A percentile compares a stretch with the other conserved stretches of the same genome.
Evolutionary conservation across 768 basidiomycete species (phyloP).

Genomic region (Termitomyces sp.): DNA sequence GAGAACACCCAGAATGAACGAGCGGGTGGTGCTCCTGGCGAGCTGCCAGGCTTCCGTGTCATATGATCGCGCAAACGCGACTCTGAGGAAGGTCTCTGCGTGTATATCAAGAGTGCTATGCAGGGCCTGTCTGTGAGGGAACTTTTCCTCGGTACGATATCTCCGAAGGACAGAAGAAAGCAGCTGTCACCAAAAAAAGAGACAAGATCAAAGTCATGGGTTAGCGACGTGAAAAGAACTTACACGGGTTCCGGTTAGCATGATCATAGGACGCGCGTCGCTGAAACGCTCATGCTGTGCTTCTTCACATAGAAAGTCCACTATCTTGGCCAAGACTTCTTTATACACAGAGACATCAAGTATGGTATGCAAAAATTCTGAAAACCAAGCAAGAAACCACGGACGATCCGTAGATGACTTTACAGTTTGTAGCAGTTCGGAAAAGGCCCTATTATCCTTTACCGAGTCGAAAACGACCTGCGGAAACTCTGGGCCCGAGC

Average conservation of each 20-base stretch:
- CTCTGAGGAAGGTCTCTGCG: slow-evolving; percentile 27
- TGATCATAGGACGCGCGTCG: slow-evolving; percentile 50
- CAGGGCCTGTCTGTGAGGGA: slow-evolving; percentile 17
- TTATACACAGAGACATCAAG: slow-evolving; percentile 41
- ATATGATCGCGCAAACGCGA: slow-evolving; percentile 31
- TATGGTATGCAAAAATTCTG: slow-evolving; percentile 55
- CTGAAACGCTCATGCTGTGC: slow-evolving; percentile 73
- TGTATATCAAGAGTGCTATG: slow-evolving; percentile 33
- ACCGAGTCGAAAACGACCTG: slow-evolving; percentile 77
- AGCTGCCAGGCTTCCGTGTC: slow-evolving; percentile 27
- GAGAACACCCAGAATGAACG: slow-evolving; percentile 27
- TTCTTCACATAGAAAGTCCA: slow-evolving; percentile 74
- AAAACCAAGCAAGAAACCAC: slow-evolving; percentile 61
- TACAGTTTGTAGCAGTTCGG: slow-evolving; percentile 34
- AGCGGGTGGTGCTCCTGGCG: slow-evolving; percentile 27
- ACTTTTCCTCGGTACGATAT: slow-evolving; percentile 14
- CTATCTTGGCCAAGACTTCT: slow-evolving; percentile 68
- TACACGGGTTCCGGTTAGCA: slow-evolving; percentile 60
- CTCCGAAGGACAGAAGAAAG: slow-evolving; percentile 24
- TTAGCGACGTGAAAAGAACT: slow-evolving; percentile 23
- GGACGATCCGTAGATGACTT: slow-evolving; percentile 26
- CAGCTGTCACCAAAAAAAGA: slow-evolving; percentile 23
- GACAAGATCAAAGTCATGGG: background rate
- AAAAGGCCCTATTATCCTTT: slow-evolving; percentile 66
- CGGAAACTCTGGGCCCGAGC: slow-evolving; percentile 67